These are phyloP conservation scores for Orobanche coerulescens DNA, from an alignment of 257 asterid species.

Conservation along the genomic window DNA sequence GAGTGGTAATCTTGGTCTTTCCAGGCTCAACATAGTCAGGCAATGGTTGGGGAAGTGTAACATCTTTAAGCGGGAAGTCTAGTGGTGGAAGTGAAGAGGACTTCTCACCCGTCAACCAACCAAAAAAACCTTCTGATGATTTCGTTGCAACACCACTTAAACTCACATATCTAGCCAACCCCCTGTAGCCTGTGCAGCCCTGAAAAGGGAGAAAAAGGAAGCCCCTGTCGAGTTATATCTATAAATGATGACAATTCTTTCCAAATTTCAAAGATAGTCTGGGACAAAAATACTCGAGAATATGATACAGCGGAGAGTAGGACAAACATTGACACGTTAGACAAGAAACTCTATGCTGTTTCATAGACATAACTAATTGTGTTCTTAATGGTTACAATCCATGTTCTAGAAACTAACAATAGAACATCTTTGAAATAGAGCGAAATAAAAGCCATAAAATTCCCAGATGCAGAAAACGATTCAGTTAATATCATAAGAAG, in stretches of 20 bases:
- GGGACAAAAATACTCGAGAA: neutral
- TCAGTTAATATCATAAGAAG: no score
- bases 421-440: no score
- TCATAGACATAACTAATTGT: neutral
- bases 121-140: constrained; percentile 57
- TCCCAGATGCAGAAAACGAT: no score
- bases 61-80: constrained; percentile 64
- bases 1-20: constrained; percentile 61
- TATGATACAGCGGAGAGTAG: neutral
- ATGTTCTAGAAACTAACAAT: neutral
- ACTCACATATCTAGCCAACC: constrained; percentile 61
- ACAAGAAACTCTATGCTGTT: neutral
- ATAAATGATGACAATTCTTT: neutral
- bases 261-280: constrained; percentile 1
- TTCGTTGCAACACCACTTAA: constrained; percentile 50
- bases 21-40: constrained; percentile 74
- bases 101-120: constrained; percentile 61
- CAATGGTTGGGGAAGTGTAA: constrained; percentile 53
- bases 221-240: neutral
- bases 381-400: neutral
- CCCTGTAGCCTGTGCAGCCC: constrained; percentile 44
- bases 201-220: constrained; percentile 21
- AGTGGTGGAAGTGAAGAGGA: constrained; percentile 62
- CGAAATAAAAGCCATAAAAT: no score
- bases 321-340: neutral